Conservation (phyloP, 176 grass and related monocot genomes). For the Oryza officinalis region DNA sequence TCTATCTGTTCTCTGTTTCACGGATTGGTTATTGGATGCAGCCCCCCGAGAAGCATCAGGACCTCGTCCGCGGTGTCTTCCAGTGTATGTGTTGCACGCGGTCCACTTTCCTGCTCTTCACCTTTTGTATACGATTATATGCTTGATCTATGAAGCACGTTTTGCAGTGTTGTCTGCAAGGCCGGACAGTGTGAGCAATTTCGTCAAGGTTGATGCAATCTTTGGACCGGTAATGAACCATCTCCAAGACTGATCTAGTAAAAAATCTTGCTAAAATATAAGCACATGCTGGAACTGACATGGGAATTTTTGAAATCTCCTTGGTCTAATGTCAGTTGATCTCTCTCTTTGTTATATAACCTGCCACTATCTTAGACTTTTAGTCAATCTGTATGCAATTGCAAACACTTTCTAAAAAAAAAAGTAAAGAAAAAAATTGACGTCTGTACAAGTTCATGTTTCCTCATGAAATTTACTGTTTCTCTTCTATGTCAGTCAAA, state of each 20-base stretch:
- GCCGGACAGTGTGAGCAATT: slow-evolving; percentile 77
- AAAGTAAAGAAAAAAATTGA: not conserved
- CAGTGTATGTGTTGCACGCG: slow-evolving; percentile 42
- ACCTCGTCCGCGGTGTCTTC: slow-evolving; percentile 72
- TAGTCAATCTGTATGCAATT: slow-evolving; percentile 1
- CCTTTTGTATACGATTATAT: not conserved
- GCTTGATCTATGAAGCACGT: slow-evolving; percentile 3
- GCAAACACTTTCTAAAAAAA: not conserved
- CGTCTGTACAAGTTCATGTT: not conserved
- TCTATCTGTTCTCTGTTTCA: not conserved
- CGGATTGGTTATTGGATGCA: slow-evolving; percentile 29
- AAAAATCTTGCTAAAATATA: slow-evolving; percentile 27
- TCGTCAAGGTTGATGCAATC: slow-evolving; percentile 60
- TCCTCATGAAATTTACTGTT: not conserved
- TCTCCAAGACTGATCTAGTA: slow-evolving; percentile 1
- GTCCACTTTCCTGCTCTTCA: not conserved
- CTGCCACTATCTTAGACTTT: not conserved
- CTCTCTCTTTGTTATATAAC: not conserved
- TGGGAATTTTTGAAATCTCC: not conserved
- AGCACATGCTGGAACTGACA: not conserved
- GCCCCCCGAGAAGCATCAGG: slow-evolving; percentile 91
- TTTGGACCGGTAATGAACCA: slow-evolving; percentile 72
- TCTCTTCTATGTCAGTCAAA: not conserved
- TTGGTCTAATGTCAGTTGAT: not conserved
- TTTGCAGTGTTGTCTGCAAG: slow-evolving; percentile 75